Evolutionary conservation across 1,139 yeast species (phyloP).

Genomic region (Hyphopichia burtonii): DNA sequence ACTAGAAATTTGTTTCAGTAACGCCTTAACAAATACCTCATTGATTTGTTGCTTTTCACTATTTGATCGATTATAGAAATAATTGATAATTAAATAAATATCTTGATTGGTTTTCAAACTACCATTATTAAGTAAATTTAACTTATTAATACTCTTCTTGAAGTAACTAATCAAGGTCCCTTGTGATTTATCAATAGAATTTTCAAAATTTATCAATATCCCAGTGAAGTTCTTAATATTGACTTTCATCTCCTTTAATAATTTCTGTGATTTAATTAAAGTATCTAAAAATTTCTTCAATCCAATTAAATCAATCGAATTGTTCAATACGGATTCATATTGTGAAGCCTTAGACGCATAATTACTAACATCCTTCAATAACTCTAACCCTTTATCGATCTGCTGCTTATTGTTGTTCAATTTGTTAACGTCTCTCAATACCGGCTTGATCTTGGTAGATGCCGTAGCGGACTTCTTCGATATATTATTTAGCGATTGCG

Average conservation of each 20-base stretch:
- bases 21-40: constrained; percentile 42
- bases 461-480: constrained; percentile 62
- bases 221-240: constrained; percentile 49
- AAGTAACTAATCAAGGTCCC: constrained; percentile 37
- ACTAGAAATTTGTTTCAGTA: constrained; percentile 46
- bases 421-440: constrained; percentile 60
- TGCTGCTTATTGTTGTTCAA: constrained; percentile 56
- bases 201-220: constrained; percentile 45
- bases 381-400: constrained; percentile 57
- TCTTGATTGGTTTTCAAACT: constrained; percentile 18
- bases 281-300: constrained; percentile 36
- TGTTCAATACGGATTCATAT: constrained; percentile 44
- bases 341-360: constrained; percentile 61
- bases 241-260: constrained; percentile 36
- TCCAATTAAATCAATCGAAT: constrained; percentile 41
- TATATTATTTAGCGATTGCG: constrained; percentile 54
- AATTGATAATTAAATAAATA: constrained; percentile 36
- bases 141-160: constrained; percentile 16
- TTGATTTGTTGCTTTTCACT: constrained; percentile 27
- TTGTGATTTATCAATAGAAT: constrained; percentile 46
- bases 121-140: constrained; percentile 10
- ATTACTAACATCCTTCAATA: constrained; percentile 63
- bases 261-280: constrained; percentile 30
- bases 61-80: constrained; percentile 35
- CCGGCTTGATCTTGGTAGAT: constrained; percentile 66